phyloP scores from a whole-genome alignment of 371 early-diverging fungal species.

The Nematocida sp. region DNA sequence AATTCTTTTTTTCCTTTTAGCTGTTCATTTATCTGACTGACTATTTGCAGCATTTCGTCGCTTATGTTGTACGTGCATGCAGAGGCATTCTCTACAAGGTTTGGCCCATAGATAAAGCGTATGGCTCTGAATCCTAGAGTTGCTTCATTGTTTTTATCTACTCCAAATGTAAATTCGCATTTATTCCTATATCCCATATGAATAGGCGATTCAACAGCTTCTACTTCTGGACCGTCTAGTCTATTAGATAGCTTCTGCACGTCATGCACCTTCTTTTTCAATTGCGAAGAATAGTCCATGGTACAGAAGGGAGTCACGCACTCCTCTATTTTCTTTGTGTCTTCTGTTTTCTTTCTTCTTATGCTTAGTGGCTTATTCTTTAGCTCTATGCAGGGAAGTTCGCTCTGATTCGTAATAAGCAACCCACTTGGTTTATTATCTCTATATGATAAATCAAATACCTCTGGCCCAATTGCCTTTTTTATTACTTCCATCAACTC shows the following conservation, averaged over 20 bases:
- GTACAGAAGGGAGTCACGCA: constrained; percentile 46
- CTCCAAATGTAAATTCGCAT: constrained; percentile 75
- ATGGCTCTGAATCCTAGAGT: constrained; percentile 74
- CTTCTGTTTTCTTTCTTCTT: constrained; percentile 16
- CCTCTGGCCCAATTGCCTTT: neutral
- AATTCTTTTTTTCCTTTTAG: constrained; percentile 66
- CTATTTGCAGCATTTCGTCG: constrained; percentile 32
- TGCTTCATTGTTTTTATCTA: constrained; percentile 68
- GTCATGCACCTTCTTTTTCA: constrained; percentile 13
- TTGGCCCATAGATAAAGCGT: constrained; percentile 65
- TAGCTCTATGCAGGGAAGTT: constrained; percentile 10
- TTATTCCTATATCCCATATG: constrained; percentile 72
- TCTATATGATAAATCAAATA: constrained; percentile 26
- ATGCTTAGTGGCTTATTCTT: neutral
- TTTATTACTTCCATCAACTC: constrained; percentile 10
- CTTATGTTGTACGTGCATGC: constrained; percentile 38
- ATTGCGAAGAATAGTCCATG: constrained; percentile 36
- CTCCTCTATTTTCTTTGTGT: constrained; percentile 25
- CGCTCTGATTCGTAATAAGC: constrained; percentile 20
- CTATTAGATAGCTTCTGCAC: neutral
- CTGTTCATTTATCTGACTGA: constrained; percentile 59
- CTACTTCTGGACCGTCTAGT: neutral
- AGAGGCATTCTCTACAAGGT: constrained; percentile 21
- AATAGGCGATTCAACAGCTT: constrained; percentile 68
- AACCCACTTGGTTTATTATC: constrained; percentile 20